Percentiles rank a stretch among this genome's conserved stretches.
Evolutionary conservation across 2,329 filamentous ascomycete species (phyloP).

Genomic region (Epichloe baconii): DNA sequence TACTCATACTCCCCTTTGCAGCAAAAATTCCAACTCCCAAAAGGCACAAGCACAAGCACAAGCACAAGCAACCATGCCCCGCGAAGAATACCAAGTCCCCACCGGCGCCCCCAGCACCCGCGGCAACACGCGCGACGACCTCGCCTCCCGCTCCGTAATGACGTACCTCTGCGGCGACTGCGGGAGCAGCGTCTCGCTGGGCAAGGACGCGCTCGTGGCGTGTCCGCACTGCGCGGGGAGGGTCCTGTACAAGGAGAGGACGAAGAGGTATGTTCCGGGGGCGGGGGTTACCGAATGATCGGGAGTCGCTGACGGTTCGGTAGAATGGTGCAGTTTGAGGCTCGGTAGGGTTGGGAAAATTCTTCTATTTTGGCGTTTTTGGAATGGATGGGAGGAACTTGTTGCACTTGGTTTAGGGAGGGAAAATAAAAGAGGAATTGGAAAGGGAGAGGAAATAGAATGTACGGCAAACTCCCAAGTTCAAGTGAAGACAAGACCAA

Average conservation of each 20-base stretch:
- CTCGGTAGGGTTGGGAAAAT: constrained; percentile 40
- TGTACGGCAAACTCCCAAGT: too few species aligned
- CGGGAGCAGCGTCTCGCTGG: constrained; percentile 26
- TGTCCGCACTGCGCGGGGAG: constrained; percentile 66
- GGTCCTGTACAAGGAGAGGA: constrained; percentile 94
- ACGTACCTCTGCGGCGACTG: constrained; percentile 32
- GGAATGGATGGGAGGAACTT: too few species aligned
- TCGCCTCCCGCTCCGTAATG: constrained; percentile 25
- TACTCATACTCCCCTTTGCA: too few species aligned
- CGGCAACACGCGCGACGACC: constrained; percentile 26
- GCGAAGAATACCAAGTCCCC: constrained; percentile 68
- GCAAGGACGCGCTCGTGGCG: constrained; percentile 35
- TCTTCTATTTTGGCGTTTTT: too few species aligned
- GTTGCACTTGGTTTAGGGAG: too few species aligned
- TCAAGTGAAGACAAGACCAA: too few species aligned
- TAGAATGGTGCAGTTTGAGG: constrained; percentile 98
- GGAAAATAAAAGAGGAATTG: too few species aligned
- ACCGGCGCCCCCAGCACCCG: constrained; percentile 32
- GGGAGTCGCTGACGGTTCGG: not conserved
- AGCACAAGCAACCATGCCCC: constrained; percentile 34
- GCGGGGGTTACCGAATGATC: too few species aligned
- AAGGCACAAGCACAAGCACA: too few species aligned
- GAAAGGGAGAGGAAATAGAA: too few species aligned
- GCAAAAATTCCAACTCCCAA: too few species aligned
- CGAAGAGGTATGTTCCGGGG: constrained; percentile 62